Percentiles rank a stretch among this genome's conserved stretches.
Evolutionary conservation across 108 stramenopile species (phyloP).

Genomic region (Nannochloropsis granulata): DNA sequence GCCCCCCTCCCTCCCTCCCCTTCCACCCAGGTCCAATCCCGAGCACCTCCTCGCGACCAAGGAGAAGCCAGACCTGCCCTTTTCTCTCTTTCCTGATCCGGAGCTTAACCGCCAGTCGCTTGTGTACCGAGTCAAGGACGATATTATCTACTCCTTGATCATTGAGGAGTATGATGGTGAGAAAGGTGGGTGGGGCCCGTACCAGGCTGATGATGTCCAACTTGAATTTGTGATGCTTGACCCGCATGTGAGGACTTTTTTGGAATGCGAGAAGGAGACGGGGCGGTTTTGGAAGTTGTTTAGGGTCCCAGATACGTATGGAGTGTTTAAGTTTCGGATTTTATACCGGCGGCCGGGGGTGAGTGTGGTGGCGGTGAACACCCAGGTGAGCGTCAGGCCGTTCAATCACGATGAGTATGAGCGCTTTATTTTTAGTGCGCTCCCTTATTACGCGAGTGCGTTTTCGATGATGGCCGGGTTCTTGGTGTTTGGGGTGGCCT

Average conservation of each 20-base stretch:
- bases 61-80: constrained; percentile 31
- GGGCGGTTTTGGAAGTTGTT: constrained; percentile 26
- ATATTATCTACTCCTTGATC: constrained; percentile 30
- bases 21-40: neutral
- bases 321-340: constrained; percentile 42
- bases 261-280: constrained; percentile 6
- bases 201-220: constrained; percentile 37
- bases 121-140: constrained; percentile 46
- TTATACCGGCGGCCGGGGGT: constrained; percentile 36
- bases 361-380: constrained; percentile 17
- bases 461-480: constrained; percentile 28
- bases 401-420: constrained; percentile 46
- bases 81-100: constrained; percentile 41
- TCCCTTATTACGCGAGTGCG: constrained; percentile 39
- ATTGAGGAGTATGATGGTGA: constrained; percentile 32
- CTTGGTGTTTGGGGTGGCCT: constrained; percentile 24
- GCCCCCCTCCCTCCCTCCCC: neutral
- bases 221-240: constrained; percentile 49
- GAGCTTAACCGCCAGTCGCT: constrained; percentile 42
- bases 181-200: constrained; percentile 33
- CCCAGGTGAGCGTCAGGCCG: constrained; percentile 40
- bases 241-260: constrained; percentile 34
- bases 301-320: constrained; percentile 40
- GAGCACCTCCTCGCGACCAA: constrained; percentile 41
- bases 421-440: constrained; percentile 33